Conservation (phyloP, 176 grass and related monocot genomes). For the Carex scoparia region DNA sequence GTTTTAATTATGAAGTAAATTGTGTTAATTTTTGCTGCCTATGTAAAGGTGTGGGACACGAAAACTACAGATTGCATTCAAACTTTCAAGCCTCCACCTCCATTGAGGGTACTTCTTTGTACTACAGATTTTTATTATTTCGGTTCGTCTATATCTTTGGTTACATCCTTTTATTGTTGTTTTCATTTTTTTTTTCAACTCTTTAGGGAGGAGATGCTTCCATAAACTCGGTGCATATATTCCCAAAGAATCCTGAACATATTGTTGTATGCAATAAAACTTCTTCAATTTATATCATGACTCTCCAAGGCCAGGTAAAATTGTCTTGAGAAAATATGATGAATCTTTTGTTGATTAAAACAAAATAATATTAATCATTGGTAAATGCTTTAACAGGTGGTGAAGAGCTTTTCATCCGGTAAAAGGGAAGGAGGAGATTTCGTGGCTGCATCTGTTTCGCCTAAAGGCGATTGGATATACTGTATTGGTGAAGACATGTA, state of each 20-base stretch:
- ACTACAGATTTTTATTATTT: not conserved
- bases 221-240: conserved; percentile 89
- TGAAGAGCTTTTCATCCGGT: conserved; percentile 97
- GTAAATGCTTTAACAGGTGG: conserved; percentile 49
- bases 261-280: conserved; percentile 96
- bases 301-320: conserved; percentile 88
- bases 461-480: conserved; percentile 99
- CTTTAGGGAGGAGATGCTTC: conserved; percentile 87
- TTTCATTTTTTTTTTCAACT: conserved; percentile 18
- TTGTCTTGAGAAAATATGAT: not conserved
- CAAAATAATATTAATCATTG: not conserved
- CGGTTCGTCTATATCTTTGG: not conserved
- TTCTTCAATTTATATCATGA: conserved; percentile 89
- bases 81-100: conserved; percentile 91
- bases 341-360: not conserved
- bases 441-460: conserved; percentile 81
- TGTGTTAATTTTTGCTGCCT: conserved; percentile 22
- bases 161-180: conserved; percentile 14
- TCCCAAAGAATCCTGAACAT: conserved; percentile 89
- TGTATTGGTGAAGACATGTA: conserved; percentile 99
- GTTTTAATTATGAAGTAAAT: conserved; percentile 18
- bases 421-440: conserved; percentile 94
- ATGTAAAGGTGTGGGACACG: conserved; percentile 78
- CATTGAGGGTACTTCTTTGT: conserved; percentile 63
- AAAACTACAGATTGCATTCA: conserved; percentile 99